Evolutionary conservation across 176 grass and related monocot genomes (phyloP).

Genomic region (Ensete ventricosum): DNA sequence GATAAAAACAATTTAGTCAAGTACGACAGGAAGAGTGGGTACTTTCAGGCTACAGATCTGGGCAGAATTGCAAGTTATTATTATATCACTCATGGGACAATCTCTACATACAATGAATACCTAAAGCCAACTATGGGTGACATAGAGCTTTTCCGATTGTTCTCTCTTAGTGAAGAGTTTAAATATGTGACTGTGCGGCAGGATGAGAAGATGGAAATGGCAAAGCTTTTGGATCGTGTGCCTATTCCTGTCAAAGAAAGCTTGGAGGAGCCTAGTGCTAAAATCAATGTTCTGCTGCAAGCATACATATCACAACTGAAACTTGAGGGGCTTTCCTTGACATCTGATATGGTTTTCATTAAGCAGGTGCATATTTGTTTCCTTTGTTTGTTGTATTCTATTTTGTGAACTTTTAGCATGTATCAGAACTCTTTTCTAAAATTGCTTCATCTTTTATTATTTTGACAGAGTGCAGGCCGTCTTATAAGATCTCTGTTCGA

Average conservation of each 20-base stretch:
- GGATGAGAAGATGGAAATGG: slow-evolving; percentile 97
- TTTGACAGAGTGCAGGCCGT: slow-evolving; percentile 78
- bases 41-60: slow-evolving; percentile 85
- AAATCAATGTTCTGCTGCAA: slow-evolving; percentile 95
- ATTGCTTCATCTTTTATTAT: slow-evolving; percentile 18
- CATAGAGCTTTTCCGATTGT: slow-evolving; percentile 78
- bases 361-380: slow-evolving; percentile 47
- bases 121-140: slow-evolving; percentile 95
- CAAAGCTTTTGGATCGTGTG: slow-evolving; percentile 83
- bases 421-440: slow-evolving; percentile 1
- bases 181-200: slow-evolving; percentile 83
- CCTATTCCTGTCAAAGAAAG: slow-evolving; percentile 99
- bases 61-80: slow-evolving; percentile 95
- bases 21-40: slow-evolving; percentile 93
- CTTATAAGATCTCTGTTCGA: slow-evolving; percentile 73
- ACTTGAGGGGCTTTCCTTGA: slow-evolving; percentile 81
- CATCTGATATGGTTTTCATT: slow-evolving; percentile 92
- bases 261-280: slow-evolving; percentile 91
- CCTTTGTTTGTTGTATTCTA: not conserved
- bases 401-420: slow-evolving; percentile 4
- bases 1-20: slow-evolving; percentile 94
- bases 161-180: slow-evolving; percentile 95
- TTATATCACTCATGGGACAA: slow-evolving; percentile 89
- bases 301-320: slow-evolving; percentile 86
- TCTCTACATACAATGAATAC: slow-evolving; percentile 89